phyloP scores from a whole-genome alignment of 2,329 filamentous ascomycete genomes.

The Trichoderma harzianum region DNA sequence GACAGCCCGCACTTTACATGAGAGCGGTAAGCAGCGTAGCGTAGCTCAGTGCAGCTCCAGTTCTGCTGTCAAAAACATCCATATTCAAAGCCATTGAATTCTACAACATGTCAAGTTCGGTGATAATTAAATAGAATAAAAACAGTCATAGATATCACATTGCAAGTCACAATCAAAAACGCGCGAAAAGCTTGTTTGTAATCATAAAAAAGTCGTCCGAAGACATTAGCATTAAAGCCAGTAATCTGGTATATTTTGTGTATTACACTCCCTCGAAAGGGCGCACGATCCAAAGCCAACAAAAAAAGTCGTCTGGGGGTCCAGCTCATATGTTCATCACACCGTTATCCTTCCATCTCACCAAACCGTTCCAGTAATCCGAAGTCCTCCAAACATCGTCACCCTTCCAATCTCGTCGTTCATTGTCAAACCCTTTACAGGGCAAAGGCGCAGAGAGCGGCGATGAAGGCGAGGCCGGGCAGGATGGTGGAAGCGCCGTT shows the following conservation, averaged over 20 bases:
- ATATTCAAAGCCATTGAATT: not conserved
- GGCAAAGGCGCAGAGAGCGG: slow-evolving; percentile 33
- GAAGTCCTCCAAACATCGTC: not conserved
- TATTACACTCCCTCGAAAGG: slow-evolving; percentile 19
- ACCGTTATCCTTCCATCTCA: not conserved
- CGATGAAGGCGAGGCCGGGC: slow-evolving; percentile 33
- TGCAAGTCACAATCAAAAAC: not conserved
- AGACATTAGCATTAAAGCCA: slow-evolving; percentile 25
- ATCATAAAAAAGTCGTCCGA: slow-evolving; percentile 10
- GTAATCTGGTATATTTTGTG: slow-evolving; percentile 23
- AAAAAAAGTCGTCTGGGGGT: slow-evolving; percentile 7
- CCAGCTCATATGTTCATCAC: slow-evolving; percentile 14
- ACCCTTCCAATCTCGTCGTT: not conserved
- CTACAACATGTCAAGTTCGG: not conserved
- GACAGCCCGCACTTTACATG: not conserved
- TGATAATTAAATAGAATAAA: not conserved
- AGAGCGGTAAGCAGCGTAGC: not conserved
- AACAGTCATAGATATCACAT: not conserved
- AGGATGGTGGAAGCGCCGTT: slow-evolving; percentile 32
- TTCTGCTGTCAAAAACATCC: not conserved
- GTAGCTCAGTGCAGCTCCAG: not conserved
- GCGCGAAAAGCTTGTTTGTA: not conserved
- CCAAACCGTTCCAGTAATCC: not conserved
- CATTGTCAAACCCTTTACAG: slow-evolving; percentile 30
- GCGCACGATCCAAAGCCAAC: slow-evolving; percentile 18